Evolutionary conservation across 1,284 basidiomycete genomes (phyloP).

Genomic region (Ustilago sp.): DNA sequence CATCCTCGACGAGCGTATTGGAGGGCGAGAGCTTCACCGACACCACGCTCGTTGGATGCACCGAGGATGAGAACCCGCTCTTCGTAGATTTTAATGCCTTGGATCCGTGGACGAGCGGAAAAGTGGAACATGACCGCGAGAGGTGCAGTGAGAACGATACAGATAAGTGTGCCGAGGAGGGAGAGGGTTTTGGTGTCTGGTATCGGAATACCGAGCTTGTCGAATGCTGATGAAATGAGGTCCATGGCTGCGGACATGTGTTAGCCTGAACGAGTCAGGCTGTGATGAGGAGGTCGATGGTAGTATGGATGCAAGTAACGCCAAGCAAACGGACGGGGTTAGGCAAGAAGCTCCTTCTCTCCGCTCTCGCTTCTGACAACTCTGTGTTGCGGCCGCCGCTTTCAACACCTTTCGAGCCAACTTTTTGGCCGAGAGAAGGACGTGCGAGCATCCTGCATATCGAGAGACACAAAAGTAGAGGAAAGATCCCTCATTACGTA

Average conservation of each 20-base stretch:
- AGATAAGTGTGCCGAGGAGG: slow-evolving; percentile 35
- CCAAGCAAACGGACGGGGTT: neutral
- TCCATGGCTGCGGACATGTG: slow-evolving; percentile 27
- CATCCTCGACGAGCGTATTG: slow-evolving; percentile 82
- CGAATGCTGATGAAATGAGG: slow-evolving; percentile 21
- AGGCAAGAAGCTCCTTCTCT: slow-evolving; percentile 14
- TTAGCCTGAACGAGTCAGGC: neutral
- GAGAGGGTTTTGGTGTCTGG: slow-evolving; percentile 40
- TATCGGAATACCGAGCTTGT: slow-evolving; percentile 26
- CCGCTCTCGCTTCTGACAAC: neutral
- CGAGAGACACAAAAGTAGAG: slow-evolving; percentile 14
- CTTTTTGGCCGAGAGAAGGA: neutral
- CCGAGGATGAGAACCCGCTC: slow-evolving; percentile 85
- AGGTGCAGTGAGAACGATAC: slow-evolving; percentile 27
- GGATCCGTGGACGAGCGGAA: slow-evolving; percentile 29
- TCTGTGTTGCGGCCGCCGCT: slow-evolving; percentile 5
- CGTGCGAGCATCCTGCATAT: slow-evolving; percentile 7
- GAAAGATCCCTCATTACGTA: slow-evolving; percentile 16
- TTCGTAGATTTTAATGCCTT: slow-evolving; percentile 67
- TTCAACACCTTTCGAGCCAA: slow-evolving; percentile 1
- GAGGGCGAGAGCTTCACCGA: slow-evolving; percentile 81
- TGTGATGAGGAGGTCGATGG: neutral
- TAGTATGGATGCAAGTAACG: neutral
- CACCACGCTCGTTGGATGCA: slow-evolving; percentile 77
- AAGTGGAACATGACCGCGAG: slow-evolving; percentile 35